Conservation (phyloP, 2,329 filamentous ascomycete genomes). For the Nigrospora osmanthi region DNA sequence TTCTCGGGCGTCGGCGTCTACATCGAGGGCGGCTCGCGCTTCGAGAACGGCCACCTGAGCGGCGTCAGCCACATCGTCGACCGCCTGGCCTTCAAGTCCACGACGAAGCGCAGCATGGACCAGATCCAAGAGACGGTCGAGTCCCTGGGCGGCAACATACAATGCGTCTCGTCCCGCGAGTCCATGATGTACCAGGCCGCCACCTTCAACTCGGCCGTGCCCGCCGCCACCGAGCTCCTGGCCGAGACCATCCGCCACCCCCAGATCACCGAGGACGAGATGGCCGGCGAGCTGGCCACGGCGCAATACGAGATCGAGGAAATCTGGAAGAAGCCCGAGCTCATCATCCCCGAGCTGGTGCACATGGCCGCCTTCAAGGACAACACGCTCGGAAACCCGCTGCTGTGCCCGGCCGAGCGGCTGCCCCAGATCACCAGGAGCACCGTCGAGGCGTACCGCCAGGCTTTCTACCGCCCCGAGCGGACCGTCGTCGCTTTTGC, state of each 20-base stretch:
- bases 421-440: slow-evolving; percentile 65
- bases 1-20: slow-evolving; percentile 96
- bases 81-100: slow-evolving; percentile 88
- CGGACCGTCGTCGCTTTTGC: slow-evolving; percentile 93
- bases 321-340: slow-evolving; percentile 95
- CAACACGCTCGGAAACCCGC: slow-evolving; percentile 89
- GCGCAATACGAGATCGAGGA: slow-evolving; percentile 93
- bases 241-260: slow-evolving; percentile 92
- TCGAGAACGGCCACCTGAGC: slow-evolving; percentile 76
- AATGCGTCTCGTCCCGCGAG: slow-evolving; percentile 91
- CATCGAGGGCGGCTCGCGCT: slow-evolving; percentile 89
- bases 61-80: slow-evolving; percentile 97
- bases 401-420: slow-evolving; percentile 83
- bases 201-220: slow-evolving; percentile 90
- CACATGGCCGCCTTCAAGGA: slow-evolving; percentile 94
- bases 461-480: slow-evolving; percentile 81
- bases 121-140: slow-evolving; percentile 85
- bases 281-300: slow-evolving; percentile 78
- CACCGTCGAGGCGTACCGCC: slow-evolving; percentile 71
- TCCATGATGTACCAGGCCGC: slow-evolving; percentile 98
- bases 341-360: slow-evolving; percentile 90
- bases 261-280: slow-evolving; percentile 76
- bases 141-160: slow-evolving; percentile 86
- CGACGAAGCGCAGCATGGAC: slow-evolving; percentile 63
- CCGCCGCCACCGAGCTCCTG: slow-evolving; percentile 71